A percentile compares a stretch with the other conserved stretches of the same genome.
phyloP scores from a whole-genome alignment of 2,329 filamentous ascomycete genomes.

The Chrysoporthe deuterocubensis region DNA sequence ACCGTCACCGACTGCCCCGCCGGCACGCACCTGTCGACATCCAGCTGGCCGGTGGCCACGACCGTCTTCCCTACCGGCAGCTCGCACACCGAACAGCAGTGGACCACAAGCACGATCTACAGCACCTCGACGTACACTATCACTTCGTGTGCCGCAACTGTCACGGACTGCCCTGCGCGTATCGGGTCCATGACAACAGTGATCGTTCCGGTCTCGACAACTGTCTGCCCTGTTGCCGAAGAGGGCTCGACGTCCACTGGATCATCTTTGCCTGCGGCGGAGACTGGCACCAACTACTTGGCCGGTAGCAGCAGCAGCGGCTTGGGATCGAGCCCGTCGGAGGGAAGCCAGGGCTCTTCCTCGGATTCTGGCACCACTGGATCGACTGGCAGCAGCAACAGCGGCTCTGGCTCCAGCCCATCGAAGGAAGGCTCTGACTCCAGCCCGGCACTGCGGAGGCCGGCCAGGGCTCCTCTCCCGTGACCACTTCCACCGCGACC shows the following conservation, averaged over 20 bases:
- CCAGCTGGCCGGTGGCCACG: conserved; percentile 40
- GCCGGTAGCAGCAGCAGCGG: neutral
- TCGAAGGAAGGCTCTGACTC: conserved; percentile 1
- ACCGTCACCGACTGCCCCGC: conserved; percentile 28
- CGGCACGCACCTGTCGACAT: conserved; percentile 39
- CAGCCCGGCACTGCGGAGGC: conserved; percentile 3
- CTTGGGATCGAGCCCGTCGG: neutral
- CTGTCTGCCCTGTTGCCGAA: conserved; percentile 45
- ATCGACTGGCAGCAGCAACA: neutral
- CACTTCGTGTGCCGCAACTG: conserved; percentile 55
- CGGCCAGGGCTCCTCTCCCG: neutral
- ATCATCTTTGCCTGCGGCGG: conserved; percentile 14
- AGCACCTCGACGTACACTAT: conserved; percentile 54
- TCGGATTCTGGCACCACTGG: neutral
- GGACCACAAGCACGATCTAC: conserved; percentile 45
- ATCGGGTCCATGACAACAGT: conserved; percentile 44
- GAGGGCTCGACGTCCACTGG: neutral
- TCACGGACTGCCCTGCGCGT: conserved; percentile 43
- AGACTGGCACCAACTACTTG: conserved; percentile 9
- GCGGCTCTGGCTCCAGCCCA: conserved; percentile 5
- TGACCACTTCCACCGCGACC: neutral
- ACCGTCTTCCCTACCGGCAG: conserved; percentile 38
- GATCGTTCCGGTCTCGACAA: conserved; percentile 48
- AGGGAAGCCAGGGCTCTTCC: too few relatives aligned
- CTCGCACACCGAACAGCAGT: conserved; percentile 2